These are phyloP conservation scores for Nissolia schottii DNA, from an alignment of 306 rosid species.

Conservation along the genomic window DNA sequence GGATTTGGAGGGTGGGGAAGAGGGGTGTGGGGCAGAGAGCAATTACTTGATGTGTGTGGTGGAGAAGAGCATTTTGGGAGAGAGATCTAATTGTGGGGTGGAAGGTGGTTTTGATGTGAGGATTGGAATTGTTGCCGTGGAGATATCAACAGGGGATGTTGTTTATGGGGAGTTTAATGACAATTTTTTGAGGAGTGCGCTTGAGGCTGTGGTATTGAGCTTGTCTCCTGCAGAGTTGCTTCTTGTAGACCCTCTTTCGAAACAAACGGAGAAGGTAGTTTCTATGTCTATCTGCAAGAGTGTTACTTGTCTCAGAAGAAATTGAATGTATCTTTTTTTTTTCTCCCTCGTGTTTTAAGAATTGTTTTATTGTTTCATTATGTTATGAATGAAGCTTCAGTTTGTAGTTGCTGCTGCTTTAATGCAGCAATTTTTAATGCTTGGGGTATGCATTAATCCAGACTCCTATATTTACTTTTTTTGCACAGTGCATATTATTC, in stretches of 20 bases:
- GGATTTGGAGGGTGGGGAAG: conserved; percentile 69
- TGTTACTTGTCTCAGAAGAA: not conserved
- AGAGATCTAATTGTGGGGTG: conserved; percentile 36
- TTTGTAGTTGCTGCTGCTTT: not conserved
- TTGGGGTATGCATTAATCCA: not conserved
- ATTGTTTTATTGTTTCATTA: not conserved
- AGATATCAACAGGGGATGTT: conserved; percentile 83
- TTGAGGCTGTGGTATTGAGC: conserved; percentile 68
- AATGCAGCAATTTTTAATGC: not conserved
- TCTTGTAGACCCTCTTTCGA: conserved; percentile 80
- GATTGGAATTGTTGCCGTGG: conserved; percentile 73
- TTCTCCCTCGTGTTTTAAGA: not conserved
- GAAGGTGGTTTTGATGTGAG: conserved; percentile 54
- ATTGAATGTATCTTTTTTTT: not conserved
- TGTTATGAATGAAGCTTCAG: not conserved
- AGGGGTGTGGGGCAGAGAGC: conserved; percentile 62
- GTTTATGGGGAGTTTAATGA: conserved; percentile 69
- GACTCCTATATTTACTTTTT: not conserved
- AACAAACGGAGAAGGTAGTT: conserved; percentile 79
- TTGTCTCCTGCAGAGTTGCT: conserved; percentile 86
- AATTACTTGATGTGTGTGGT: conserved; percentile 74
- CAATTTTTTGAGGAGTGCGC: conserved; percentile 60
- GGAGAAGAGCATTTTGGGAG: conserved; percentile 54
- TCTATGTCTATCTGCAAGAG: conserved; percentile 1
- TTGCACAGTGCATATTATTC: not conserved